These are phyloP conservation scores for Cladosporium sp. DNA, from an alignment of 2,329 filamentous ascomycete genomes.

Conservation along the genomic window DNA sequence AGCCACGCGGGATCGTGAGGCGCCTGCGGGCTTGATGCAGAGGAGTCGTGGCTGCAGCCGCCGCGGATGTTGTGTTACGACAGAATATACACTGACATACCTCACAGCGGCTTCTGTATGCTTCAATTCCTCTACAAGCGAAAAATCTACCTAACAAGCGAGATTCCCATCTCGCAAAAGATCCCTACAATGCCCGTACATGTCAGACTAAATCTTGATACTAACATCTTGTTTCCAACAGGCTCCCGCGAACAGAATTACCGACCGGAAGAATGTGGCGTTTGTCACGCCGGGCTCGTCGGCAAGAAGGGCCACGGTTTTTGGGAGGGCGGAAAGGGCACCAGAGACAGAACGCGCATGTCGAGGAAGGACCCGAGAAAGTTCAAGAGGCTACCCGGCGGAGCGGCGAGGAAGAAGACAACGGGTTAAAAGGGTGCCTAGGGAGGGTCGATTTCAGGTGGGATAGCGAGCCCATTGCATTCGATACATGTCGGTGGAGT, in stretches of 20 bases:
- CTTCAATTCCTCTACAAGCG: not conserved
- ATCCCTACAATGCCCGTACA: no score
- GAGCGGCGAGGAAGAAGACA: conserved; percentile 7
- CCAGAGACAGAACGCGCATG: conserved; percentile 68
- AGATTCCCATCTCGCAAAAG: no score
- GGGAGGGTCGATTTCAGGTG: no score
- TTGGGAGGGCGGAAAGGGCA: conserved; percentile 79
- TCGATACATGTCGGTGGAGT: no score
- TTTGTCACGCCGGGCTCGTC: conserved; percentile 68
- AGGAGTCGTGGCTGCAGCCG: not conserved
- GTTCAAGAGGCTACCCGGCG: conserved; percentile 44
- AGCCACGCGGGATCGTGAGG: not conserved
- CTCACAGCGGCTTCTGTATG: conserved; percentile 17
- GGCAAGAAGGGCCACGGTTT: conserved; percentile 66
- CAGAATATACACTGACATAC: no score
- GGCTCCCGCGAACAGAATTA: conserved; percentile 74
- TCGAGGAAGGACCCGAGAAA: conserved; percentile 71
- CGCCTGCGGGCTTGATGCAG: not conserved
- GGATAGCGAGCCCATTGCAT: no score
- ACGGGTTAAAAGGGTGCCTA: not conserved
- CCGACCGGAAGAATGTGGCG: conserved; percentile 67
- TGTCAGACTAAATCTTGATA: not conserved
- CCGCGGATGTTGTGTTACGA: no score
- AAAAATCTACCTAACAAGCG: no score
- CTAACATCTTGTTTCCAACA: conserved; percentile 28